Evolutionary conservation across 495 filamentous ascomycete genomes (phyloP).

Genomic region (Hyaloscypha hepaticicola): DNA sequence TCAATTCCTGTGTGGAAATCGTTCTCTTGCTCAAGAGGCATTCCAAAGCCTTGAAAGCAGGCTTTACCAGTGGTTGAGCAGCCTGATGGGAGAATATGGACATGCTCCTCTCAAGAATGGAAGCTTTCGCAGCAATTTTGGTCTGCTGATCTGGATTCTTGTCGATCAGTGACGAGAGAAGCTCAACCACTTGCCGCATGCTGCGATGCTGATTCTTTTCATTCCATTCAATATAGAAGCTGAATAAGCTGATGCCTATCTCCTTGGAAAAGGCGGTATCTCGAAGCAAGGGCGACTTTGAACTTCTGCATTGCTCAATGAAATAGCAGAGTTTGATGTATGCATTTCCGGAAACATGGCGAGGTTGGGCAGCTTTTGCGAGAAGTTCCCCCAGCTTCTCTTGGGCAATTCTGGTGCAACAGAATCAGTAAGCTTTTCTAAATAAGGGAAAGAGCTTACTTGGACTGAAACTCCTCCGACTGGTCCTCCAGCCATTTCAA

Average conservation of each 20-base stretch:
- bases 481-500: slow-evolving; percentile 41
- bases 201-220: slow-evolving; percentile 73
- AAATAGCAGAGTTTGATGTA: slow-evolving; percentile 55
- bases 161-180: slow-evolving; percentile 51
- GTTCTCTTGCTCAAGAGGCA: slow-evolving; percentile 56
- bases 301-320: slow-evolving; percentile 52
- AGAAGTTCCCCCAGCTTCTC: slow-evolving; percentile 42
- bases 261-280: slow-evolving; percentile 48
- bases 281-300: slow-evolving; percentile 38
- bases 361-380: slow-evolving; percentile 43
- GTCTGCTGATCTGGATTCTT: slow-evolving; percentile 45
- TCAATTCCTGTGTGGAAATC: slow-evolving; percentile 41
- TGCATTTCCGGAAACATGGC: slow-evolving; percentile 43
- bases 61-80: slow-evolving; percentile 57
- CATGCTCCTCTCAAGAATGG: slow-evolving; percentile 43
- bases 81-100: slow-evolving; percentile 50
- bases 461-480: slow-evolving; percentile 28
- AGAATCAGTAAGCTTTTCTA: slow-evolving; percentile 6
- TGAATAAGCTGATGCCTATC: slow-evolving; percentile 60
- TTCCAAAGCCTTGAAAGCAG: slow-evolving; percentile 59
- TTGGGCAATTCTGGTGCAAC: slow-evolving; percentile 21
- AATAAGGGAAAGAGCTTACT: slow-evolving; percentile 24
- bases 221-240: slow-evolving; percentile 70
- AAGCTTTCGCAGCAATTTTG: slow-evolving; percentile 36
- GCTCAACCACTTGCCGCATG: slow-evolving; percentile 68